Evolutionary conservation across 768 basidiomycete species (phyloP).

Genomic region (Boletellus emodensis): DNA sequence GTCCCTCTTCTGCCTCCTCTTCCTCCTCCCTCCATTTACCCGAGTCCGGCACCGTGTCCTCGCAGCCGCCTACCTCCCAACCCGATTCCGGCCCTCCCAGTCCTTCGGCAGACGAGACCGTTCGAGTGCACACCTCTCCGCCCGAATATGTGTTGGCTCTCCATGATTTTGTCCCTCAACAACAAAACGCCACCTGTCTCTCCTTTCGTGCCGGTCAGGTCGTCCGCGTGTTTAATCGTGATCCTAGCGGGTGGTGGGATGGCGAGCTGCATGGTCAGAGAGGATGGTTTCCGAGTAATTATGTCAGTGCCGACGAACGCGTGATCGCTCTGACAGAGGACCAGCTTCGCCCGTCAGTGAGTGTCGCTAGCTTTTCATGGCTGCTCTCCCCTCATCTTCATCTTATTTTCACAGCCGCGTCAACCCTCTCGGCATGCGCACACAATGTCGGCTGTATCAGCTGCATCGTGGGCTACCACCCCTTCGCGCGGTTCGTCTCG

Average conservation of each 20-base stretch:
- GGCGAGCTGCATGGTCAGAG: constrained; percentile 84
- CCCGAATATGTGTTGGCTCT: constrained; percentile 84
- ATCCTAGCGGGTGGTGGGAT: constrained; percentile 97
- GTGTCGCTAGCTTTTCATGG: constrained; percentile 19
- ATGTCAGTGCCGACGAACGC: constrained; percentile 67
- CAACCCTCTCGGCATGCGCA: constrained; percentile 44
- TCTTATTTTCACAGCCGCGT: constrained; percentile 22
- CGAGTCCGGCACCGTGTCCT: constrained; percentile 29
- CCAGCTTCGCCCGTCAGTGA: constrained; percentile 44
- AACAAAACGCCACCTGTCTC: constrained; percentile 74
- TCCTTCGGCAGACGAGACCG: constrained; percentile 46
- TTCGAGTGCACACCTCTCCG: constrained; percentile 34
- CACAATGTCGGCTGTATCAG: constrained; percentile 48
- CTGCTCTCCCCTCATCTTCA: not conserved
- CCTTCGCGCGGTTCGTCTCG: constrained; percentile 37
- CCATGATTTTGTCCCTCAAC: constrained; percentile 81
- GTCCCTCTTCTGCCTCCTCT: constrained; percentile 50
- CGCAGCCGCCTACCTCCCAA: constrained; percentile 5
- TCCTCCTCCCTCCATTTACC: constrained; percentile 48
- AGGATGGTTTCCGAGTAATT: constrained; percentile 99
- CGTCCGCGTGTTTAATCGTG: constrained; percentile 85
- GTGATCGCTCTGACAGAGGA: constrained; percentile 52
- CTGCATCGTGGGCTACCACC: constrained; percentile 52
- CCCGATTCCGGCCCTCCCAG: constrained; percentile 36
- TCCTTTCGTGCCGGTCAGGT: constrained; percentile 87